Base-by-base conservation (phyloP, 106 monocot species). In the Phalaenopsis equestris region DNA sequence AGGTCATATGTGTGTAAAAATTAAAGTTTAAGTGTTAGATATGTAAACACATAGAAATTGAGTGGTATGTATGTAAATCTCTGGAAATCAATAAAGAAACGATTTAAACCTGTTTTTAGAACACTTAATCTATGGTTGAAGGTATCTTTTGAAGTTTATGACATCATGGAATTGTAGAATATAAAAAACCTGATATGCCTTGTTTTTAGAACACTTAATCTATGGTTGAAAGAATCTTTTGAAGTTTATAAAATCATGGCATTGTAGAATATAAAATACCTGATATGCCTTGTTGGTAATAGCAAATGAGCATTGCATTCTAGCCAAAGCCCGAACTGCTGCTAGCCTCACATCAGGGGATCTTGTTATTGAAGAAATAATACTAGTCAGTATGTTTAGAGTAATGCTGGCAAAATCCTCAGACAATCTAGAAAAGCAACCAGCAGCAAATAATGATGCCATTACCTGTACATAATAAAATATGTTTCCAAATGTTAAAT, bases 381-480 rank as follows among this genome's bases (percentile, higher is more conserved):
- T 84, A 76, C 87, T 67, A 79, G 84, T 52, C 64, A 95, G 48
- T 41, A 91, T 76, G 75, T 83, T 82, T 46, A 99, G 75, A 73
- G 77, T 55, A 67, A 93, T 86, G 81, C 65, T 83, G 61, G 90
- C 87, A 86, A 99, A 99, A 81, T 95, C 99, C 78, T 95, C 91
- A 12, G 95, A 89, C 41, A 93, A 83, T 75, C 56, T 77, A 83
- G 81, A 93, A 46, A 99, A 87, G 80, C 88, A 95, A 30, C 93
- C 93, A 85, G 91, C 86, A 30, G 91, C 91, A 91, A 95, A 93
- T 16, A 99, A 65, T 56, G 99, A 89, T 42, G 94, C 99, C 79
- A 83, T 93, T 30, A 95, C 88, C 98, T 99, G 83, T 38, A 76
- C 48, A 76, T 49, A 76, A 46, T 23, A 76, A 10, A 49, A 46